Evolutionary conservation across 768 basidiomycete species (phyloP), one percentile per base, ranked within the genome.

Genomic region (Trametes elegans): DNA sequence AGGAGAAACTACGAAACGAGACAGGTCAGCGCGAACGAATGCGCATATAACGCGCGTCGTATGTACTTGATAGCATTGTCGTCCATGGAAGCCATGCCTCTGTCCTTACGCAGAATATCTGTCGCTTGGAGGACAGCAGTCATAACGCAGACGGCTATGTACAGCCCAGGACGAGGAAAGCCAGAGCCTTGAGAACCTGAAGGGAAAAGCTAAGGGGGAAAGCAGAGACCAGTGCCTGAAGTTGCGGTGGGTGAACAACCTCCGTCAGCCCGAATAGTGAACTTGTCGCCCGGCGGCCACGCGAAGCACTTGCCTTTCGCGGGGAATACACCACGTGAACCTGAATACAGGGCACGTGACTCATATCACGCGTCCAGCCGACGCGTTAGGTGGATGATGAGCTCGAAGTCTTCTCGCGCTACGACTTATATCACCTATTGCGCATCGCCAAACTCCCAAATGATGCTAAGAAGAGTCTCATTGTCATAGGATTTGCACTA

Each of bases 51-150:
- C 23, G 64, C 53, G 54, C 58, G 60, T 59, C 49, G 45, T 52
- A 31, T 46, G 61, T 75, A 88, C 86, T 76, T 77, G 72, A 82
- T 71, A 68, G 79, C 76, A 68, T 76, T 79, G 72, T 88, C 85
- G 73, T 90, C 88, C 47, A 83, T 70, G 42, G 81, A 79, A 27
- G 71, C 50, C 78, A 83, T 83, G 59, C 77, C 74, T 61, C 79
- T 75, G 54, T 83, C 79, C 73, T 77, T 81, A 55, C 79, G 77
- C 57, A 88, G 72, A 35, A 75, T 73, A 73, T 87, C 81, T 57
- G 77, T 76, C 49, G 81, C 65, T 51, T 83, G 75, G 55, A 90
- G 80, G 26, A 88, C 79, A 53, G 85, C 84, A 53, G 87, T 58
- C 57, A 59, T 59, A 57, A 18, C 56, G 56, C 23, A 35, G 39